Base-by-base conservation (phyloP, 306 rosid genomes). In the Luffa acutangula region DNA sequence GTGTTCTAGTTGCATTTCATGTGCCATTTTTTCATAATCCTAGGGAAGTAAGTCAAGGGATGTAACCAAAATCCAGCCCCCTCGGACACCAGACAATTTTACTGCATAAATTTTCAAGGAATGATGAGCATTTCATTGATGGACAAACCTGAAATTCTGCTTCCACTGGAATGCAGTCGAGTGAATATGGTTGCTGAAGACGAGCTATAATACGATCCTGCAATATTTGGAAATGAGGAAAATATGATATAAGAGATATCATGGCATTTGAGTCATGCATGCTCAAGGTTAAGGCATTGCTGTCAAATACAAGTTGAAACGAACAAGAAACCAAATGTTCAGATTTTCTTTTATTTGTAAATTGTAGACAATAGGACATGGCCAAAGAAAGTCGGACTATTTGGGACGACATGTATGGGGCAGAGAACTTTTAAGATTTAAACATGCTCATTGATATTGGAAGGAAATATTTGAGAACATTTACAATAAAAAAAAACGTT, bases 121-220 rank as follows among this genome's bases (percentile, higher is more conserved):
- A 42, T 2, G 49, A 9, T 51, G 41, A 48, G 77, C 77, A 48
- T 72, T 72, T 21, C n/a, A 31, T 31, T 46, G 34, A 52, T n/a
- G 12, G 59, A 75, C 87, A 39, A 80, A 95, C 99, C 97, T 93
- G 99, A 91, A 86, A 93, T 81, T 95, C 97, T 80, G 99, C 97
- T 82, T 93, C 99, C n/a, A 95, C 97, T 15, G 97, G 99, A 84
- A 95, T 93, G 90, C 99, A 95, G 82, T 95, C 96, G 11, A 95
- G 93, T 64, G 98, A 93, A 86, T 95, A 95, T 15, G 99, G 99
- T 78, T 95, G 99, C 86, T 93, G 99, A 78, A 95, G 89, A 75
- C 97, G 97, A 83, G 98, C 94, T 78, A 95, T 90, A 45, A 95
- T 93, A 69, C 99, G 97, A 80, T 95, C 97, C 98, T 95, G 91